Evolutionary conservation across 768 basidiomycete genomes (phyloP).

Genomic region (Pleurotus ostreatus): DNA sequence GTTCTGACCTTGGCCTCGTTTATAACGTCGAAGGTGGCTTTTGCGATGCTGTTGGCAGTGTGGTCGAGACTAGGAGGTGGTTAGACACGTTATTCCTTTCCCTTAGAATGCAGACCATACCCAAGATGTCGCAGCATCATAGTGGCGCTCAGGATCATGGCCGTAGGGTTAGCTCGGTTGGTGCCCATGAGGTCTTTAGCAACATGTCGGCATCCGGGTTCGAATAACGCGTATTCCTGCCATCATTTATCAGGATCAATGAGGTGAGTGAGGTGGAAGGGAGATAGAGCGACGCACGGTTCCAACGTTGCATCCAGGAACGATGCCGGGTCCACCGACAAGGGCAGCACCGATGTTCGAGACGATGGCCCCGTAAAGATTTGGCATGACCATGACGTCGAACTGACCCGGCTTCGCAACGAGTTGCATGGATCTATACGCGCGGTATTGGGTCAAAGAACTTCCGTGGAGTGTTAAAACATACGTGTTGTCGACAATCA

Average conservation of each 20-base stretch:
- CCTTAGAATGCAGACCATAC: conserved; percentile 37
- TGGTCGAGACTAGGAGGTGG: conserved; percentile 66
- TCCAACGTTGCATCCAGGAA: conserved; percentile 97
- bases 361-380: conserved; percentile 94
- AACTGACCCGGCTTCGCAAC: conserved; percentile 95
- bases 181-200: conserved; percentile 96
- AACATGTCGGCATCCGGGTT: conserved; percentile 96
- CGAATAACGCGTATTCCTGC: conserved; percentile 95
- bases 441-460: conserved; percentile 1
- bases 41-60: conserved; percentile 91
- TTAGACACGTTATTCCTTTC: background rate
- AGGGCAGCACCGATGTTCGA: conserved; percentile 99
- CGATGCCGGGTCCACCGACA: conserved; percentile 96
- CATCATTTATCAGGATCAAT: conserved; percentile 7
- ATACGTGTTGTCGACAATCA: conserved; percentile 99
- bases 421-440: conserved; percentile 91
- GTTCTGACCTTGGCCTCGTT: conserved; percentile 86
- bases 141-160: conserved; percentile 94
- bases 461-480: conserved; percentile 16
- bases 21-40: conserved; percentile 90
- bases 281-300: conserved; percentile 45
- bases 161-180: conserved; percentile 94
- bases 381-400: conserved; percentile 99
- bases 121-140: conserved; percentile 98
- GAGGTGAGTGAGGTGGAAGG: too few species aligned